Percentiles rank a stretch among this genome's conserved stretches.
These are phyloP conservation scores for Trichoderma erinaceum DNA, from an alignment of 495 filamentous ascomycete species.

Conservation along the genomic window DNA sequence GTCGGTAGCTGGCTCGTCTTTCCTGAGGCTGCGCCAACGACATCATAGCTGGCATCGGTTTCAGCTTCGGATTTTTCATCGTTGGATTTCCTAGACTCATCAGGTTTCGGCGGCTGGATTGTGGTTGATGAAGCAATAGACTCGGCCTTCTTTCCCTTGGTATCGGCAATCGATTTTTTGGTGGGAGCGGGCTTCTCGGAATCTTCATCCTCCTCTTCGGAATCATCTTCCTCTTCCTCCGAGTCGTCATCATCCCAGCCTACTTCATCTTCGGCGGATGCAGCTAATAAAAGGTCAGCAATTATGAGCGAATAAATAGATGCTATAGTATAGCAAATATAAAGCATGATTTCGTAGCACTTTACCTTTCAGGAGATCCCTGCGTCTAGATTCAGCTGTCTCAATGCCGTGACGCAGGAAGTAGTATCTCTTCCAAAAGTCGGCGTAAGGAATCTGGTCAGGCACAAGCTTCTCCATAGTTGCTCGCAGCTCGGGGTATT, in stretches of 20 bases:
- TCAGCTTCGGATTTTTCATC: constrained; percentile 79
- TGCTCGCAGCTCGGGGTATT: constrained; percentile 76
- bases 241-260: constrained; percentile 67
- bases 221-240: constrained; percentile 27
- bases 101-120: constrained; percentile 49
- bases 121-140: constrained; percentile 49
- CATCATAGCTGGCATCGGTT: constrained; percentile 89
- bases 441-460: constrained; percentile 75
- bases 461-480: constrained; percentile 97
- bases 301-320: constrained; percentile 21
- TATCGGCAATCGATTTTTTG: constrained; percentile 22
- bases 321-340: not conserved
- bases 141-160: constrained; percentile 28
- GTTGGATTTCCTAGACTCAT: constrained; percentile 70
- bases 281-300: constrained; percentile 36
- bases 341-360: constrained; percentile 18
- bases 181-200: constrained; percentile 18
- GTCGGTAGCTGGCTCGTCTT: constrained; percentile 65
- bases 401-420: constrained; percentile 92
- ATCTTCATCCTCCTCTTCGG: constrained; percentile 17
- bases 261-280: constrained; percentile 66
- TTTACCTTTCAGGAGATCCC: constrained; percentile 85
- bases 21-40: constrained; percentile 70
- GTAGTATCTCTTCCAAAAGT: constrained; percentile 95
- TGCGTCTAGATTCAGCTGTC: constrained; percentile 85